phyloP scores from a whole-genome alignment of 1,284 basidiomycete genomes.

The Pyrrhoderma lamaoense region DNA sequence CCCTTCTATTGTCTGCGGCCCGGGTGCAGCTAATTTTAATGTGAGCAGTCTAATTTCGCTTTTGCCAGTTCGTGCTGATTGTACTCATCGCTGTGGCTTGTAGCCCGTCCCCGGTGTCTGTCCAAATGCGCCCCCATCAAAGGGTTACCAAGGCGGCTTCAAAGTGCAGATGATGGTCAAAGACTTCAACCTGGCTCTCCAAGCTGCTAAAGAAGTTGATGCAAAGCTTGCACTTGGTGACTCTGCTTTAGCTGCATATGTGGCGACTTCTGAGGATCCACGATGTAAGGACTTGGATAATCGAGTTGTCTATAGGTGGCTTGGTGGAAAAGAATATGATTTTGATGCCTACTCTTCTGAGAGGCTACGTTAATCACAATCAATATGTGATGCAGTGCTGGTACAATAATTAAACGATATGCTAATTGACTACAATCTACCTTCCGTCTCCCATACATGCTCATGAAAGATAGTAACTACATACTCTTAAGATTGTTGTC shows the following conservation, averaged over 20 bases:
- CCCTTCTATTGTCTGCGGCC: no score
- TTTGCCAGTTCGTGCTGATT: background rate
- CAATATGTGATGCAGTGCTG: no score
- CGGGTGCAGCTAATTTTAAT: slow-evolving; percentile 12
- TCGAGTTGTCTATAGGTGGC: slow-evolving; percentile 21
- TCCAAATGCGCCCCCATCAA: slow-evolving; percentile 19
- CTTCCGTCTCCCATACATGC: no score
- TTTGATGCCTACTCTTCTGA: no score
- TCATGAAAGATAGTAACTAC: no score
- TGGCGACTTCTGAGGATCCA: slow-evolving; percentile 19
- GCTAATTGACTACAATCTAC: no score
- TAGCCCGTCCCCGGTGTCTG: slow-evolving; percentile 22
- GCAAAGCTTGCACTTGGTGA: slow-evolving; percentile 22
- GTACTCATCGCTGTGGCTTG: background rate
- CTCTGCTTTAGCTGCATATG: slow-evolving; percentile 19
- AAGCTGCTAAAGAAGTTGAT: slow-evolving; percentile 15
- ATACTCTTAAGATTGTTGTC: no score
- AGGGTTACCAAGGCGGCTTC: slow-evolving; percentile 20
- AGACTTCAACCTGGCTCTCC: slow-evolving; percentile 19
- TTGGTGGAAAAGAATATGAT: slow-evolving; percentile 19
- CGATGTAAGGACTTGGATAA: slow-evolving; percentile 19
- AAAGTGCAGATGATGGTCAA: slow-evolving; percentile 22
- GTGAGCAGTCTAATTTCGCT: slow-evolving; percentile 1
- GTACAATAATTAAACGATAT: no score
- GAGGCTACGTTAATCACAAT: no score